phyloP scores from a whole-genome alignment of 768 basidiomycete species.

The Leccinellum albellum region DNA sequence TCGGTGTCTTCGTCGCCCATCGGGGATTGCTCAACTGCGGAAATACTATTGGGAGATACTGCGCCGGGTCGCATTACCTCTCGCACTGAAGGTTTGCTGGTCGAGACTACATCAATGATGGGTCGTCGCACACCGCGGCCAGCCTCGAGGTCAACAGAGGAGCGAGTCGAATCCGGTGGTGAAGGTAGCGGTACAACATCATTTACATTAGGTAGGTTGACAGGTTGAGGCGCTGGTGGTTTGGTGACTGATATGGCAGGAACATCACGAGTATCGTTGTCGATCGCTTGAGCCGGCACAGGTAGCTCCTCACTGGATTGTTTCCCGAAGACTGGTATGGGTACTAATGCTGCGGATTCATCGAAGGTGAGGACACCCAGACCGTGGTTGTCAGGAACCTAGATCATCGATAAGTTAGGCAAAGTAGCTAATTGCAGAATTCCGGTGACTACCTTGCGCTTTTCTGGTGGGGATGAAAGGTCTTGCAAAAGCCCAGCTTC shows the following conservation, averaged over 20 bases:
- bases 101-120: constrained; percentile 9
- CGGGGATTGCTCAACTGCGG: constrained; percentile 20
- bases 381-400: constrained; percentile 44
- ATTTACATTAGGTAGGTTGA: constrained; percentile 61
- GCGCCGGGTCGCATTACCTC: constrained; percentile 8
- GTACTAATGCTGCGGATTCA: constrained; percentile 53
- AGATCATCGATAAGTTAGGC: constrained; percentile 17
- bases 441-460: constrained; percentile 44
- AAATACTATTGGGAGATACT: constrained; percentile 13
- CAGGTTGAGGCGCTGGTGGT: constrained; percentile 66
- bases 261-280: constrained; percentile 26
- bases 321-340: constrained; percentile 58
- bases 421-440: constrained; percentile 1
- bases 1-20: constrained; percentile 39
- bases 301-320: constrained; percentile 16
- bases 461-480: constrained; percentile 36
- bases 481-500: constrained; percentile 69
- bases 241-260: constrained; percentile 65
- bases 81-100: constrained; percentile 10
- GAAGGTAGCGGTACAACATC: constrained; percentile 51
- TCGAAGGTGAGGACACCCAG: constrained; percentile 40
- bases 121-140: constrained; percentile 42
- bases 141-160: constrained; percentile 37
- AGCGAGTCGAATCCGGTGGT: constrained; percentile 40
- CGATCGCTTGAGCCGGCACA: constrained; percentile 23